phyloP scores from a whole-genome alignment of 169 alveolate species.

The Plasmodium gallinaceum region DNA sequence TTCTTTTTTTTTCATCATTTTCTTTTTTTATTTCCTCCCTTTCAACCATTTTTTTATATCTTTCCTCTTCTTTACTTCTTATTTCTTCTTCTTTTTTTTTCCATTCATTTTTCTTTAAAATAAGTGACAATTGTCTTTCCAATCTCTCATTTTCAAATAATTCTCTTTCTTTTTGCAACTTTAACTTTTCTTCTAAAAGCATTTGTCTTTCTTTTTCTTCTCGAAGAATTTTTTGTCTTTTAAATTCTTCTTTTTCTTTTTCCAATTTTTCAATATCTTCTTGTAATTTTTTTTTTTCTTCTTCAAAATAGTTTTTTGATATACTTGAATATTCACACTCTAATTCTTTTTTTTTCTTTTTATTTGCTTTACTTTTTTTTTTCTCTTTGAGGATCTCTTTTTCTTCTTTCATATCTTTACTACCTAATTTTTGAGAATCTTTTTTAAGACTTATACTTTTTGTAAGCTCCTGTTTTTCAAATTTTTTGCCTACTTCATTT shows the following conservation, averaged over 20 bases:
- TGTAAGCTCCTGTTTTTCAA: not conserved
- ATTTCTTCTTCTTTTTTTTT: conserved; percentile 12
- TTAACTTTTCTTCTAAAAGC: conserved; percentile 77
- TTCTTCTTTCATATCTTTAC: conserved; percentile 3
- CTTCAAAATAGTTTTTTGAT: conserved; percentile 55
- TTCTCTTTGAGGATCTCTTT: not conserved
- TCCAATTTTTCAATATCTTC: conserved; percentile 61
- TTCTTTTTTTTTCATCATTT: not conserved
- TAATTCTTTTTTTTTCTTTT: conserved; percentile 17
- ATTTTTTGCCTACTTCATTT: not conserved
- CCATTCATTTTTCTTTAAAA: conserved; percentile 32
- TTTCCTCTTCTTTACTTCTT: not conserved
- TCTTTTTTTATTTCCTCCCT: not conserved
- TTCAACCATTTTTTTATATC: not conserved
- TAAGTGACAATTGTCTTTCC: conserved; percentile 34
- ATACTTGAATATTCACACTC: conserved; percentile 29
- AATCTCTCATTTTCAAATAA: conserved; percentile 51
- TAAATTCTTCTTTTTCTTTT: conserved; percentile 45
- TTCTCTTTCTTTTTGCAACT: conserved; percentile 78
- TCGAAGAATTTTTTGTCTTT: conserved; percentile 27
- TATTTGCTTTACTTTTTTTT: conserved; percentile 11
- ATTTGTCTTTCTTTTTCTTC: conserved; percentile 51
- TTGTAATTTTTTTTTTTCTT: conserved; percentile 61
- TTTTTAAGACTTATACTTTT: not conserved
- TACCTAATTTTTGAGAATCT: not conserved